Evolutionary conservation across 495 filamentous ascomycete genomes (phyloP).

Genomic region (Hyphodiscus hymeniophilus): DNA sequence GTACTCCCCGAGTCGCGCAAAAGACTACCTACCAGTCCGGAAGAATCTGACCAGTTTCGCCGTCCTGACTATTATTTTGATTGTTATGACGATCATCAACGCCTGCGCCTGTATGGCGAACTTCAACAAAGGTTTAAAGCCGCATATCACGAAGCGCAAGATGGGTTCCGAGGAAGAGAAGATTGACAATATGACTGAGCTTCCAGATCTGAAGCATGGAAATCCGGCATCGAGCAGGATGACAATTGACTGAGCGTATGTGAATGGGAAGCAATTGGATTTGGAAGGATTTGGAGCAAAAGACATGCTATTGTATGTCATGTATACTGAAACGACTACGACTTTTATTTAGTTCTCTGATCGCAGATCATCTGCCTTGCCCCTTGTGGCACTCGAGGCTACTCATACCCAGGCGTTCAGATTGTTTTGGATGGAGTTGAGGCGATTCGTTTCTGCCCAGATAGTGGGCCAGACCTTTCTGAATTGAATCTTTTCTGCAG

Average conservation of each 20-base stretch:
- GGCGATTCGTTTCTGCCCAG: background rate
- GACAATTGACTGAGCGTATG: constrained; percentile 68
- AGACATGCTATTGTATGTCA: constrained; percentile 7
- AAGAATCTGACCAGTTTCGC: constrained; percentile 86
- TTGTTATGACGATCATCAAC: constrained; percentile 82
- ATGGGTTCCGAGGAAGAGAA: constrained; percentile 58
- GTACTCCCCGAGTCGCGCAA: constrained; percentile 52
- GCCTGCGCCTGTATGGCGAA: constrained; percentile 81
- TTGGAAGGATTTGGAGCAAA: constrained; percentile 5
- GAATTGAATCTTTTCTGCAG: no score
- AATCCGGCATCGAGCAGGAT: constrained; percentile 65
- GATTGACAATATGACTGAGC: constrained; percentile 47
- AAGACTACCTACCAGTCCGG: constrained; percentile 62
- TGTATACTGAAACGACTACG: constrained; percentile 23
- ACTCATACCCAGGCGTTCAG: constrained; percentile 22
- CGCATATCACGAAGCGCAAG: constrained; percentile 65
- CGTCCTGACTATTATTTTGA: constrained; percentile 80
- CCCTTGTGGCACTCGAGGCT: constrained; percentile 19
- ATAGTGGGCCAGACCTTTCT: no score
- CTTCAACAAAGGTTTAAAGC: constrained; percentile 86
- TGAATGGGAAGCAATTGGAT: constrained; percentile 1
- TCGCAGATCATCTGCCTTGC: constrained; percentile 16
- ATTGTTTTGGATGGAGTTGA: constrained; percentile 16
- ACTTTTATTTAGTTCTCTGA: constrained; percentile 9
- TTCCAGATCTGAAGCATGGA: constrained; percentile 43